phyloP scores from a whole-genome alignment of 2,329 filamentous ascomycete genomes.

The Arthrobotrys sphaeroides region DNA sequence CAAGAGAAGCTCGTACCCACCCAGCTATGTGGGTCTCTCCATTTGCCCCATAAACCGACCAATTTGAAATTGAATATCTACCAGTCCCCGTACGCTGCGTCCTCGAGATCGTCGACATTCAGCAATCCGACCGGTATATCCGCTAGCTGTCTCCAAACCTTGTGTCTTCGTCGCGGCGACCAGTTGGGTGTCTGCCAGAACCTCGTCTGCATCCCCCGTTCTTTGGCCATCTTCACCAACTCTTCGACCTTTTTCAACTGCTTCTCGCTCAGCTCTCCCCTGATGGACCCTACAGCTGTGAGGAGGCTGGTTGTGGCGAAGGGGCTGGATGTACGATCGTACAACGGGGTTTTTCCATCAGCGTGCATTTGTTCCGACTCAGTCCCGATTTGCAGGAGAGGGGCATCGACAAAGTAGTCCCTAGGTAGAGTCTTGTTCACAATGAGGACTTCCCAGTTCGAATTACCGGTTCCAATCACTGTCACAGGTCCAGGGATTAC shows the following conservation, averaged over 20 bases:
- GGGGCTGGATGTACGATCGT: conserved; percentile 53
- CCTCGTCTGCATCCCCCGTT: conserved; percentile 67
- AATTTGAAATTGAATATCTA: conserved; percentile 50
- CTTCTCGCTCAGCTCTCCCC: conserved; percentile 53
- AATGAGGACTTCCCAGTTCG: conserved; percentile 67
- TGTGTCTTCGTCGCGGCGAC: conserved; percentile 67
- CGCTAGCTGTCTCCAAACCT: conserved; percentile 68
- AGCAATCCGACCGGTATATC: conserved; percentile 70
- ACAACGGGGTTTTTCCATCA: conserved; percentile 58
- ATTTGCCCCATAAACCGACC: conserved; percentile 34
- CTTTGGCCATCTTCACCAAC: conserved; percentile 62
- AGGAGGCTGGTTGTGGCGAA: conserved; percentile 33
- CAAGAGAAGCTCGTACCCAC: conserved; percentile 21
- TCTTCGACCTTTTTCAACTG: conserved; percentile 54
- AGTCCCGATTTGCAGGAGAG: conserved; percentile 61
- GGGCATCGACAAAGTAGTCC: conserved; percentile 75
- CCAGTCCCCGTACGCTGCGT: conserved; percentile 60
- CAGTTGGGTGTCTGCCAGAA: conserved; percentile 72
- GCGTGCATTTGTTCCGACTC: conserved; percentile 55
- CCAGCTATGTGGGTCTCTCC: conserved; percentile 14
- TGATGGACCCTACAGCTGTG: conserved; percentile 10
- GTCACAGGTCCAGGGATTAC: conserved; percentile 67
- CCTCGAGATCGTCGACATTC: conserved; percentile 70
- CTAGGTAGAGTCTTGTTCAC: conserved; percentile 66
- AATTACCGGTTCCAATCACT: conserved; percentile 73